Conservation (phyloP, 441 rosid species). For the Theobroma grandiflorum region DNA sequence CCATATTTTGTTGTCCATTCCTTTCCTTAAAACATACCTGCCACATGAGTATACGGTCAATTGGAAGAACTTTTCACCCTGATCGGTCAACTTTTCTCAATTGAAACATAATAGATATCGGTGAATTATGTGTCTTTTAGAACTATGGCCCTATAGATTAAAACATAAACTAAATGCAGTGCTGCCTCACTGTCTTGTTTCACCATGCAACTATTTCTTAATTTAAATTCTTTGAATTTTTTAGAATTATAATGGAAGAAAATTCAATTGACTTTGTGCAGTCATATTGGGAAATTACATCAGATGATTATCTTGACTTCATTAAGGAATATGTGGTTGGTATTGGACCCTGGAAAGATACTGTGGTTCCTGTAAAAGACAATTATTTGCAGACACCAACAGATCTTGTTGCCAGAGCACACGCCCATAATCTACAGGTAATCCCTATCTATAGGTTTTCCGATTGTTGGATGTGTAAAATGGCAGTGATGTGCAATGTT, state of each 20-base stretch:
- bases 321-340: slow-evolving; percentile 84
- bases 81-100: background rate
- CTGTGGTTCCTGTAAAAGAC: slow-evolving; percentile 70
- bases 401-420: slow-evolving; percentile 90
- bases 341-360: slow-evolving; percentile 98
- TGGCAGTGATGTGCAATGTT: background rate
- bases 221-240: background rate
- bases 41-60: background rate
- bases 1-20: background rate
- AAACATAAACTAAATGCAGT: background rate
- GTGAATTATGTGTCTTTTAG: background rate
- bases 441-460: background rate
- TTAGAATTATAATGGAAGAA: slow-evolving; percentile 7
- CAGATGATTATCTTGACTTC: slow-evolving; percentile 75
- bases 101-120: background rate
- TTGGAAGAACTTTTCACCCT: background rate
- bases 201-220: background rate
- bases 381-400: slow-evolving; percentile 73
- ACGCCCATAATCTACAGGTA: slow-evolving; percentile 85
- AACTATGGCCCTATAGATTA: background rate
- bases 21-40: background rate
- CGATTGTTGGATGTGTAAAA: background rate
- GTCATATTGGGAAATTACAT: slow-evolving; percentile 90
- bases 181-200: background rate
- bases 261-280: slow-evolving; percentile 44